These are phyloP conservation scores for Pyrus betulifolia DNA, from an alignment of 306 rosid genomes.

Conservation along the genomic window DNA sequence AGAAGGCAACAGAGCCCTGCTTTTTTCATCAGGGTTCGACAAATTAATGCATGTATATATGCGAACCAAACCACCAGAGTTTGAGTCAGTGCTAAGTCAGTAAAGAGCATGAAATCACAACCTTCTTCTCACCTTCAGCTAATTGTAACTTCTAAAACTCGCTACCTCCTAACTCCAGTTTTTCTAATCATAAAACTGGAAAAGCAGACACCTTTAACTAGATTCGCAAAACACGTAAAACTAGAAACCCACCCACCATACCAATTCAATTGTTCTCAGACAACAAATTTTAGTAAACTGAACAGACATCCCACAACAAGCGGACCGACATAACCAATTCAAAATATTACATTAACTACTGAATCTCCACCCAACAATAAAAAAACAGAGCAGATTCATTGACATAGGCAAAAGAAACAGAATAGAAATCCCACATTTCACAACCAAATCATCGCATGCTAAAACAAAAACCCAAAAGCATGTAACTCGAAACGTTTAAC, in stretches of 20 bases:
- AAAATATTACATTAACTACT: neutral
- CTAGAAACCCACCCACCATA: neutral
- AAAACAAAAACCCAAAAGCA: neutral
- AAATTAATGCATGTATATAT: neutral
- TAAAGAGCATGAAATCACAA: neutral
- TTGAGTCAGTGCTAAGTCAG: neutral
- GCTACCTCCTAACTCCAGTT: too few species aligned
- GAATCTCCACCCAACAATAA: neutral
- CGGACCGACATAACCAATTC: neutral
- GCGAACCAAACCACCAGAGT: neutral
- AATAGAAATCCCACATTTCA: neutral
- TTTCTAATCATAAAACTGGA: too few species aligned
- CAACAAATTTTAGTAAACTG: neutral
- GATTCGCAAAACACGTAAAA: neutral
- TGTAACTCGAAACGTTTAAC: neutral
- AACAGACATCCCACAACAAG: neutral
- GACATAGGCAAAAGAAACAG: too few species aligned
- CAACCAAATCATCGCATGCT: neutral
- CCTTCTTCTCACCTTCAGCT: neutral
- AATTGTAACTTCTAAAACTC: neutral
- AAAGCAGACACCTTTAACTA: too few species aligned
- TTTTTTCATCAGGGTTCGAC: constrained; percentile 17
- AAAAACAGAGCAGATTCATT: neutral
- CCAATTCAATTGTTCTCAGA: neutral
- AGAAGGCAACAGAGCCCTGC: constrained; percentile 30